Evolutionary conservation across 108 stramenopile genomes (phyloP), one percentile per base, ranked within the genome.

Genomic region (Conticribra guillardii): DNA sequence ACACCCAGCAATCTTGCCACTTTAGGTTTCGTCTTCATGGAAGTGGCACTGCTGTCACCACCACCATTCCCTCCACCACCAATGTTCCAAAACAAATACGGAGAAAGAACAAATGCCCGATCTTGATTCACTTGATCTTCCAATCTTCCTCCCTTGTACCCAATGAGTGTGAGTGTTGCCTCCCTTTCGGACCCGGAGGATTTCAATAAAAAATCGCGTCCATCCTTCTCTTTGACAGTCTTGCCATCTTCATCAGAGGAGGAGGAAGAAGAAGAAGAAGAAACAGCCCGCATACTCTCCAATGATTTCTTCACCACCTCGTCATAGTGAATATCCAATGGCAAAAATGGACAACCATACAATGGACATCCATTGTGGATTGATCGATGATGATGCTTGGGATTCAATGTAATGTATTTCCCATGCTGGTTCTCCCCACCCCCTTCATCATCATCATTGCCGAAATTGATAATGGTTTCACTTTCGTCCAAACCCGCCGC

Each of bases 81-180:
- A 19, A 57, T 80, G 3, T 64, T 75, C 33, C 24, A 30, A 28
- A 64, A 80, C 26, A 21, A 56, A 47, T 63, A 84, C 4, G 83
- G 82, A 22, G 78, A 69, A 4, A 82, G 54, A 17, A 81, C 80
- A 9, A 88, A 71, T 44, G 82, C 79, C 19, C 87, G 74, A 57
- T 88, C 87, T 79, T 88, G 87, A 64, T 88, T 88, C 55, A 88
- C 77, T 67, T 87, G 86, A 22, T 79, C 69, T 34, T 67, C 60
- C 59, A 80, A 21, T 21, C 27, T 52, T 11, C 86, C 86, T 19
- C 87, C 87, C 57, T 88, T 88, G 76, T 81, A 85, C 14, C 87
- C 87, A 54, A 79, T 82, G 32, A 88, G 32, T 19, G 87, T 88
- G 9, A 87, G 67, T 5, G 85, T 84, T 7, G 81, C 81, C 31